These are phyloP conservation scores for Nidularia pulvinata DNA, from an alignment of 768 basidiomycete species.

Conservation along the genomic window DNA sequence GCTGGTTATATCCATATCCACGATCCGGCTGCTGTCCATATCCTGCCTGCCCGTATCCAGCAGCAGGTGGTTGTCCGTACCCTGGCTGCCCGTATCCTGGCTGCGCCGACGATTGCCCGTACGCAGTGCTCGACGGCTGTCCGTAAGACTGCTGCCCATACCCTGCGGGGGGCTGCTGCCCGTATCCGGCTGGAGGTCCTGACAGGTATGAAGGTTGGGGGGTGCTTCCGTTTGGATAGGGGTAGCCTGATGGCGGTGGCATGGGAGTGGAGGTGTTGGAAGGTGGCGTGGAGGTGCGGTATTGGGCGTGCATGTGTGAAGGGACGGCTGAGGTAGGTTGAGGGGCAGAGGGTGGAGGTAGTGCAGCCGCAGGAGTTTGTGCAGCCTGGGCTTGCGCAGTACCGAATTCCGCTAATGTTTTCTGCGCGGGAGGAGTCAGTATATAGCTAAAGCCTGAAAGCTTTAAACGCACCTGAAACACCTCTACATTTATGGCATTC, in stretches of 20 bases:
- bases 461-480: conserved; percentile 69
- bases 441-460: not conserved
- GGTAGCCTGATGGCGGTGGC: no score
- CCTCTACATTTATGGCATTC: conserved; percentile 72
- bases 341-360: conserved; percentile 22
- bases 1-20: conserved; percentile 5
- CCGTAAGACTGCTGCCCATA: no score
- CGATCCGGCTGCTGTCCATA: conserved; percentile 6
- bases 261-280: conserved; percentile 13
- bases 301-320: conserved; percentile 38
- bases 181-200: no score
- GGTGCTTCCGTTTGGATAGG: no score
- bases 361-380: conserved; percentile 18
- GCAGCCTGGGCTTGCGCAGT: conserved; percentile 16
- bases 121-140: no score
- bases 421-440: conserved; percentile 33
- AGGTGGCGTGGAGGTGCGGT: conserved; percentile 31
- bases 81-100: conserved; percentile 3
- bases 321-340: conserved; percentile 45
- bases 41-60: conserved; percentile 5
- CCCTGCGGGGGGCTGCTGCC: no score
- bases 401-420: conserved; percentile 61
- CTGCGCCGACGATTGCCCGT: no score
- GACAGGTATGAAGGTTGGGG: no score
- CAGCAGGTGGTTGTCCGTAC: conserved; percentile 15